phyloP scores from a whole-genome alignment of 495 filamentous ascomycete genomes.

The Podospora pseudopauciseta region DNA sequence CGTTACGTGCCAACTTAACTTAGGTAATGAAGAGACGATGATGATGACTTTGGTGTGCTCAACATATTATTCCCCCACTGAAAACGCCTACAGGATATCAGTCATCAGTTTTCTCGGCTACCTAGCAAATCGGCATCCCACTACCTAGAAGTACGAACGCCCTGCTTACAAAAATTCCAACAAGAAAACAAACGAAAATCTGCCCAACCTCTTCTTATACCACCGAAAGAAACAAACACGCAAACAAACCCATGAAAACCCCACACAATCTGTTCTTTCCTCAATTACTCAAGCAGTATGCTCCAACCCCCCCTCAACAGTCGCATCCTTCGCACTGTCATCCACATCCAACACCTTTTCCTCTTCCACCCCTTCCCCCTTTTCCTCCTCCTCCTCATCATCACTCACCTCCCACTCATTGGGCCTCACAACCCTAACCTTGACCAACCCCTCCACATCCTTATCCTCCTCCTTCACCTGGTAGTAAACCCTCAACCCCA shows the following conservation, averaged over 20 bases:
- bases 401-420: constrained; percentile 31
- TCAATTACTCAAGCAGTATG: background rate
- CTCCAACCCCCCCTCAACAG: constrained; percentile 24
- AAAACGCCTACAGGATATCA: background rate
- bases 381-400: constrained; percentile 19
- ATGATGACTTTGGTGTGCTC: background rate
- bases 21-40: background rate
- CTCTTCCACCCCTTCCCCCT: constrained; percentile 29
- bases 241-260: background rate
- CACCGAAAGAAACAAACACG: background rate
- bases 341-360: constrained; percentile 46
- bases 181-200: no score
- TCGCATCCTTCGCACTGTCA: constrained; percentile 48
- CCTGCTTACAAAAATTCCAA: background rate
- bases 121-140: background rate
- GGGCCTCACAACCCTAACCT: constrained; percentile 39
- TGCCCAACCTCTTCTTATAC: background rate
- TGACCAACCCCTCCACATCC: constrained; percentile 46
- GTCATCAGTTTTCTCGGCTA: background rate
- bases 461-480: constrained; percentile 51
- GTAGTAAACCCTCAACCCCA: constrained; percentile 72
- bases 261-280: background rate
- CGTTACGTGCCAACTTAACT: background rate
- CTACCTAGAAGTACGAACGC: background rate
- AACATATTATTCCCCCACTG: background rate